Conservation (phyloP, 2,329 filamentous ascomycete genomes). For the Ramichloridium luteum region DNA sequence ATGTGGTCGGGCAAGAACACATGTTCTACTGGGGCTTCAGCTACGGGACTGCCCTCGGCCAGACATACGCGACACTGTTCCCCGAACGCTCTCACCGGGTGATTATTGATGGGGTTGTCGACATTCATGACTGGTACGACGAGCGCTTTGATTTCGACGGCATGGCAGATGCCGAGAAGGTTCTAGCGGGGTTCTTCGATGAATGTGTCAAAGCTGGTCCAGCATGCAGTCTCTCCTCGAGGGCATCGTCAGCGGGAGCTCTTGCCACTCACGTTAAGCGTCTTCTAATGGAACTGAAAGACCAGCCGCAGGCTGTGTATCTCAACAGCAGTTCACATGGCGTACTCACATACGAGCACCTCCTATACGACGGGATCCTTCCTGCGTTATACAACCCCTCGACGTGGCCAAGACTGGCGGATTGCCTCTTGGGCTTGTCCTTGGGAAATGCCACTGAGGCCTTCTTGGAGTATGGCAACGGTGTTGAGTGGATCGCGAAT, state of each 20-base stretch:
- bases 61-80: conserved; percentile 35
- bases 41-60: conserved; percentile 35
- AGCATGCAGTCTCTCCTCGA: conserved; percentile 11
- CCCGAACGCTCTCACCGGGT: conserved; percentile 32
- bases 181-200: conserved; percentile 42
- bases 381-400: conserved; percentile 12
- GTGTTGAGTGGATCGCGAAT: conserved; percentile 10
- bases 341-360: conserved; percentile 6
- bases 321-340: conserved; percentile 13
- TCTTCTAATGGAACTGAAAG: conserved; percentile 9
- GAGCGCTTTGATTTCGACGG: no score
- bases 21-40: conserved; percentile 29
- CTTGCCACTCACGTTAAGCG: conserved; percentile 11
- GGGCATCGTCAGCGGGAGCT: conserved; percentile 8
- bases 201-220: conserved; percentile 41
- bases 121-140: conserved; percentile 35
- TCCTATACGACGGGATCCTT: conserved; percentile 13
- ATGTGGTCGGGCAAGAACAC: conserved; percentile 15
- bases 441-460: conserved; percentile 13
- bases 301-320: conserved; percentile 14
- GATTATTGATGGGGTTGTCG: conserved; percentile 33
- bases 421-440: conserved; percentile 12
- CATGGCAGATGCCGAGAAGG: conserved; percentile 47
- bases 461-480: conserved; percentile 10
- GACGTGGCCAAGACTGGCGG: conserved; percentile 12